These are phyloP conservation scores for Crepidotus variabilis DNA, from an alignment of 768 basidiomycete genomes.

Conservation along the genomic window DNA sequence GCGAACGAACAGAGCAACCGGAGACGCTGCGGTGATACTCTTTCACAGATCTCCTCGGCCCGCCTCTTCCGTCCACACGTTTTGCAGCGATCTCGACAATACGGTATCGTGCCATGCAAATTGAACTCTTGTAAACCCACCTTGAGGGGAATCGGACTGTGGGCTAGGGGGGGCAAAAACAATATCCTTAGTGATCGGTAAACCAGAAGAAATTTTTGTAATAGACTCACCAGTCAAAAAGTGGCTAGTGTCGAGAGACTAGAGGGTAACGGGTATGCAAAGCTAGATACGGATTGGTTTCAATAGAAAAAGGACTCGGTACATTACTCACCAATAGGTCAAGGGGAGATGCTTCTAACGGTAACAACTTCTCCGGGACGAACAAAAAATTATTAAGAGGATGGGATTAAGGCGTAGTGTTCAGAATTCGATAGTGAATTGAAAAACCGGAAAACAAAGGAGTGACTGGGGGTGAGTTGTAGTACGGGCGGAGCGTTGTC, in stretches of 20 bases:
- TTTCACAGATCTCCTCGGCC: slow-evolving; percentile 21
- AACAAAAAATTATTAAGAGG: slow-evolving; percentile 17
- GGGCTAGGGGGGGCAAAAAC: not conserved
- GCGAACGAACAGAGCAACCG: slow-evolving; percentile 19
- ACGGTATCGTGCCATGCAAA: slow-evolving; percentile 20
- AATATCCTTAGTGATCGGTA: not conserved
- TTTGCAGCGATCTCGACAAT: slow-evolving; percentile 26
- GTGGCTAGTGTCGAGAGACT: slow-evolving; percentile 8
- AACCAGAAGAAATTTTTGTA: not conserved
- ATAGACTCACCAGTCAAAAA: slow-evolving; percentile 13
- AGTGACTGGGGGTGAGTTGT: slow-evolving; percentile 46
- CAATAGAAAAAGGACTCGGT: not conserved
- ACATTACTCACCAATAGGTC: slow-evolving; percentile 13
- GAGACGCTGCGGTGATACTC: slow-evolving; percentile 18
- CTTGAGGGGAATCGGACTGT: not conserved
- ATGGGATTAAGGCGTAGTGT: slow-evolving; percentile 19
- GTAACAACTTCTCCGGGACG: slow-evolving; percentile 10
- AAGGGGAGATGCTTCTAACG: slow-evolving; percentile 15
- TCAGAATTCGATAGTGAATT: slow-evolving; percentile 21
- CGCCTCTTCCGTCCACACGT: slow-evolving; percentile 33
- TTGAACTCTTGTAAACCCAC: not conserved
- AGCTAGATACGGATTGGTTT: not conserved
- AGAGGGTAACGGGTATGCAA: not conserved
- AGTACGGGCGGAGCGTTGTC: slow-evolving; percentile 24
- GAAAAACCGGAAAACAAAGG: slow-evolving; percentile 32